Percentiles rank a stretch among this genome's conserved stretches.
Evolutionary conservation across 371 early-diverging fungal species (phyloP).

Genomic region (Rhizopus arrhizus): DNA sequence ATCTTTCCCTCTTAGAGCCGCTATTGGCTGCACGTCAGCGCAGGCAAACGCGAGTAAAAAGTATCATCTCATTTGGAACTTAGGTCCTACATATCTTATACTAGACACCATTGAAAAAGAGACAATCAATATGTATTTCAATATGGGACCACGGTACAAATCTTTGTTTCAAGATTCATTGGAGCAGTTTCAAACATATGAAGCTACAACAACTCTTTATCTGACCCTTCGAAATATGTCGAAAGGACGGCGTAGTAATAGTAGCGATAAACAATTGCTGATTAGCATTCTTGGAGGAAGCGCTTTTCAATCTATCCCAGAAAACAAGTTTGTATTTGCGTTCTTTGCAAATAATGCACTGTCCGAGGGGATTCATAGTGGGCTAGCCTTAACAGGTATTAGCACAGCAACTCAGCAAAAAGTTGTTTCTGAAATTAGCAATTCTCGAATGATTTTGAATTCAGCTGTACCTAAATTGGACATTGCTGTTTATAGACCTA

Average conservation of each 20-base stretch:
- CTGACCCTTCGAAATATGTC: slow-evolving; percentile 53
- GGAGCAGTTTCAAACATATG: slow-evolving; percentile 70
- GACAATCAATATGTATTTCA: slow-evolving; percentile 60
- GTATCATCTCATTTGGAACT: slow-evolving; percentile 59
- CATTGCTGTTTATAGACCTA: slow-evolving; percentile 46
- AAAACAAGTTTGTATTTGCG: slow-evolving; percentile 67
- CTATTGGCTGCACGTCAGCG: slow-evolving; percentile 34
- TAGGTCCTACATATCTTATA: slow-evolving; percentile 72
- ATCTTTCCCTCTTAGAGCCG: slow-evolving; percentile 31
- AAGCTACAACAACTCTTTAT: slow-evolving; percentile 63
- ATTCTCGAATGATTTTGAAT: slow-evolving; percentile 55
- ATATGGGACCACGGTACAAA: slow-evolving; percentile 67
- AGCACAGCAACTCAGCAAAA: slow-evolving; percentile 31
- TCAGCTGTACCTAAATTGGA: slow-evolving; percentile 65
- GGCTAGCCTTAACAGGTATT: slow-evolving; percentile 43
- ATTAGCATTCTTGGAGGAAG: slow-evolving; percentile 60
- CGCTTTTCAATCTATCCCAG: slow-evolving; percentile 53
- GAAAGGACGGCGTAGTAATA: slow-evolving; percentile 23
- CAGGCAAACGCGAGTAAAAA: slow-evolving; percentile 9
- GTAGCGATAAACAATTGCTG: slow-evolving; percentile 45
- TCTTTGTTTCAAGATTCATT: slow-evolving; percentile 71
- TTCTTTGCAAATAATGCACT: slow-evolving; percentile 64
- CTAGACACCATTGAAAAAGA: slow-evolving; percentile 63
- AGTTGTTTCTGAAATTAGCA: slow-evolving; percentile 20
- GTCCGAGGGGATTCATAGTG: slow-evolving; percentile 46